phyloP scores from a whole-genome alignment of 805 yeast genomes.

The Candida palmyrensis region DNA sequence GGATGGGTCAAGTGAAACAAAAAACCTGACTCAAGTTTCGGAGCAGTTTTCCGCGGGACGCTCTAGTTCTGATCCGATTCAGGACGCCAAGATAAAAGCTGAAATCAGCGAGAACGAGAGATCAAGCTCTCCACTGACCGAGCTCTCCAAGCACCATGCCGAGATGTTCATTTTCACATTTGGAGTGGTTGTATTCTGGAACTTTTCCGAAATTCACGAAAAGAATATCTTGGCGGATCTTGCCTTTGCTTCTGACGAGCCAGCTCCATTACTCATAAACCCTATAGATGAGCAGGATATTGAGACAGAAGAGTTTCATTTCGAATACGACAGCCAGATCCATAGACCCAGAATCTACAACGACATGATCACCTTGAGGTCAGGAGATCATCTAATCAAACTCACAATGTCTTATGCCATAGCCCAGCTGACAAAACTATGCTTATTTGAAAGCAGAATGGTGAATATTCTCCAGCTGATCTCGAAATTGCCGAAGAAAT shows the following conservation, averaged over 20 bases:
- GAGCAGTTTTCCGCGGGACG: too few species aligned
- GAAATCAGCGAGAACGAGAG: conserved; percentile 1
- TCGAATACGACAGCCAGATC: conserved; percentile 60
- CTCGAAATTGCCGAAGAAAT: conserved; percentile 80
- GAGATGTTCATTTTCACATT: conserved; percentile 87
- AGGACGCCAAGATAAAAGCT: not conserved
- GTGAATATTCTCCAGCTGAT: conserved; percentile 78
- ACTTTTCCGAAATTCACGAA: conserved; percentile 87
- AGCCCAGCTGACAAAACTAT: conserved; percentile 90
- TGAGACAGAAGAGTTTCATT: conserved; percentile 85
- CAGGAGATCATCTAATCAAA: conserved; percentile 90
- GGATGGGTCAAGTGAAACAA: conserved; percentile 1
- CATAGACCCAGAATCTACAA: conserved; percentile 77
- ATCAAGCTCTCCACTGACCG: conserved; percentile 21
- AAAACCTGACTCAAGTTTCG: not conserved
- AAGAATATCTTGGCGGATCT: conserved; percentile 90
- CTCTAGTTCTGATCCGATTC: not conserved
- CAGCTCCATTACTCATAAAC: conserved; percentile 50
- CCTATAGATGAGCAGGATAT: conserved; percentile 85
- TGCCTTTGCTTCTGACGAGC: conserved; percentile 54
- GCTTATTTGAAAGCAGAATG: conserved; percentile 89
- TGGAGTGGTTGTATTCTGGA: conserved; percentile 98
- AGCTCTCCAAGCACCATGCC: conserved; percentile 59
- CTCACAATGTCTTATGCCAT: conserved; percentile 93
- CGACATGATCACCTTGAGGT: conserved; percentile 86